phyloP scores from a whole-genome alignment of 169 alveolate species.

The Amoebophrya sp. region DNA sequence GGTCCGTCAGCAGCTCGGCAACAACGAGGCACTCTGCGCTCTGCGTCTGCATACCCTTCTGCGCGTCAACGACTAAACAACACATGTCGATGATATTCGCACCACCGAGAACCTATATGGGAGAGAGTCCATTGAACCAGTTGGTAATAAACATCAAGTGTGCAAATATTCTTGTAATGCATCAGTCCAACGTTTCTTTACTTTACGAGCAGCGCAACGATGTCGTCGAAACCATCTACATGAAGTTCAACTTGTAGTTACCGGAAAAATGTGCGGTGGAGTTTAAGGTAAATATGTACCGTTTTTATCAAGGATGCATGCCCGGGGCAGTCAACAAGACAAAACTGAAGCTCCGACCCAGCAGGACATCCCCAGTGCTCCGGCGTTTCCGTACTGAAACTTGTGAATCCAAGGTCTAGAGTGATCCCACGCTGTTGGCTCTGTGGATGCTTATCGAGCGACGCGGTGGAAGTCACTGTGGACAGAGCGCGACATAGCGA shows the following conservation, averaged over 20 bases:
- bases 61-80: constrained; percentile 75
- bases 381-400: constrained; percentile 63
- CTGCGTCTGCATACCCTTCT: constrained; percentile 83
- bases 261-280: too few species aligned
- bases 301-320: constrained; percentile 74
- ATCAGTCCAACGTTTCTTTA: too few species aligned
- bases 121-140: not conserved
- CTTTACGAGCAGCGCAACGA: too few species aligned
- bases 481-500: constrained; percentile 56
- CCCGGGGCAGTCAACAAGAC: constrained; percentile 92
- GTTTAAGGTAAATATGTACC: too few species aligned
- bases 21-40: constrained; percentile 86
- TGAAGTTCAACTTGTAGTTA: too few species aligned
- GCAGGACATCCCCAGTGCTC: constrained; percentile 51
- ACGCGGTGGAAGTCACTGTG: constrained; percentile 76
- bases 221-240: too few species aligned
- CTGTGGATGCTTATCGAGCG: constrained; percentile 82
- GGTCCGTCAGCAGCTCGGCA: constrained; percentile 74
- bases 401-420: constrained; percentile 83
- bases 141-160: too few species aligned
- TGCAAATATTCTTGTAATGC: too few species aligned
- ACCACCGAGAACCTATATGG: constrained; percentile 78
- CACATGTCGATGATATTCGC: constrained; percentile 80
- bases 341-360: constrained; percentile 58
- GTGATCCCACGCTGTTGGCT: constrained; percentile 82